Percentiles rank a stretch among this genome's conserved stretches.
Conservation (phyloP, 208 protist species). For the Naegleria lovaniensis region DNA sequence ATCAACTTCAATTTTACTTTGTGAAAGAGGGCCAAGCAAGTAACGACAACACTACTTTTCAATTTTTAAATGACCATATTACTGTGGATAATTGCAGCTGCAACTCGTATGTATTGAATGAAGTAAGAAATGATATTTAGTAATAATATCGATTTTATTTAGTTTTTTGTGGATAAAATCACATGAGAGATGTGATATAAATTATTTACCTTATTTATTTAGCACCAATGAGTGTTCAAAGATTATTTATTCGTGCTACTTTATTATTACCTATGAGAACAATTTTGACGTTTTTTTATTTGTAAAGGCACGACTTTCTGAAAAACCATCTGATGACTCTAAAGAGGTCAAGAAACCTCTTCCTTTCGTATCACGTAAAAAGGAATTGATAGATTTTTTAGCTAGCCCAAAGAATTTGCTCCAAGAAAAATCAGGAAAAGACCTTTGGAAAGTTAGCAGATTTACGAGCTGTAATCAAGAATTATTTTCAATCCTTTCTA, state of each 20-base stretch:
- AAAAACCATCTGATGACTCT: too few species aligned
- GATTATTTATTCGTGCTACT: neutral
- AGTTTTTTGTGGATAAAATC: neutral
- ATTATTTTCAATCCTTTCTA: neutral
- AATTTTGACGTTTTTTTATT: neutral
- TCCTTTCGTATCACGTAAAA: neutral
- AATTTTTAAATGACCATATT: neutral
- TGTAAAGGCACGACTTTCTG: neutral
- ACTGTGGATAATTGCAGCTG: neutral
- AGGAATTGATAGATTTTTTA: neutral
- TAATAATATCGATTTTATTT: neutral
- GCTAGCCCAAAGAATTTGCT: neutral
- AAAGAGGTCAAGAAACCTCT: neutral
- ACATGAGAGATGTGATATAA: neutral
- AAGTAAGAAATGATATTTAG: neutral
- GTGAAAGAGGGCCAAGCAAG: neutral
- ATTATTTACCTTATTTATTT: too few species aligned
- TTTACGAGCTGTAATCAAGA: neutral
- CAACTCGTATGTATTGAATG: neutral
- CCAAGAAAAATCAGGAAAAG: neutral
- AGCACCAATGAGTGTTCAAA: neutral
- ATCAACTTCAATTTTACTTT: neutral
- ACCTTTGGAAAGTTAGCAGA: neutral
- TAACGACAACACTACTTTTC: neutral
- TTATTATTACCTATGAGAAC: neutral